Conservation (phyloP, 2,329 filamentous ascomycete species). For the Endoconidiophora polonica region DNA sequence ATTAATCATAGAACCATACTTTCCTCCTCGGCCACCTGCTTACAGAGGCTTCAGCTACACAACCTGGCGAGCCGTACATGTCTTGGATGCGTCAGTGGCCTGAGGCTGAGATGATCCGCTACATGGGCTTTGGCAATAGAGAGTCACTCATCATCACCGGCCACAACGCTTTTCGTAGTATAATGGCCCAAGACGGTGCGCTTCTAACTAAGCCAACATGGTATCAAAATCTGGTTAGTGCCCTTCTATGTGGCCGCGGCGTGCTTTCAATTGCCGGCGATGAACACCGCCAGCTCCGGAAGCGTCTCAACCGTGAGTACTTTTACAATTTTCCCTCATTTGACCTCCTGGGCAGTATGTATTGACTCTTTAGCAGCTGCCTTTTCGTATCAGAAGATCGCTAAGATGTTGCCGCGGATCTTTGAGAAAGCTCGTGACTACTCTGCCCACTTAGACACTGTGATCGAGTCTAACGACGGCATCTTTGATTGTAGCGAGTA, state of each 20-base stretch:
- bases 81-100: conserved; percentile 18
- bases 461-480: conserved; percentile 13
- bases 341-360: not conserved
- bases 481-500: conserved; percentile 15
- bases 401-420: conserved; percentile 21
- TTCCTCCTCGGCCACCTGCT: conserved; percentile 26
- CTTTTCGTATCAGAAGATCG: conserved; percentile 21
- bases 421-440: conserved; percentile 21
- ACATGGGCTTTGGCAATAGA: conserved; percentile 17
- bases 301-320: conserved; percentile 18
- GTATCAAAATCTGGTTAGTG: conserved; percentile 16
- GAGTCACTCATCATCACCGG: conserved; percentile 17
- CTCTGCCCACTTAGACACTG: conserved; percentile 13
- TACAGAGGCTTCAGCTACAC: conserved; percentile 19
- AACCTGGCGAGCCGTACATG: conserved; percentile 15
- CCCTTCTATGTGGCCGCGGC: conserved; percentile 14
- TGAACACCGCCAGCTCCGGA: conserved; percentile 21
- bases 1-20: conserved; percentile 20
- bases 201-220: conserved; percentile 20
- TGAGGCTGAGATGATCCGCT: conserved; percentile 18
- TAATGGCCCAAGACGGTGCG: conserved; percentile 19
- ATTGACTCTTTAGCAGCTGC: conserved; percentile 13
- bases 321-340: not conserved
- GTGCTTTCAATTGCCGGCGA: conserved; percentile 22
- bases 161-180: conserved; percentile 16